Conservation (phyloP, 2,329 filamentous ascomycete species). For the Tolypocladium guangdongense region DNA sequence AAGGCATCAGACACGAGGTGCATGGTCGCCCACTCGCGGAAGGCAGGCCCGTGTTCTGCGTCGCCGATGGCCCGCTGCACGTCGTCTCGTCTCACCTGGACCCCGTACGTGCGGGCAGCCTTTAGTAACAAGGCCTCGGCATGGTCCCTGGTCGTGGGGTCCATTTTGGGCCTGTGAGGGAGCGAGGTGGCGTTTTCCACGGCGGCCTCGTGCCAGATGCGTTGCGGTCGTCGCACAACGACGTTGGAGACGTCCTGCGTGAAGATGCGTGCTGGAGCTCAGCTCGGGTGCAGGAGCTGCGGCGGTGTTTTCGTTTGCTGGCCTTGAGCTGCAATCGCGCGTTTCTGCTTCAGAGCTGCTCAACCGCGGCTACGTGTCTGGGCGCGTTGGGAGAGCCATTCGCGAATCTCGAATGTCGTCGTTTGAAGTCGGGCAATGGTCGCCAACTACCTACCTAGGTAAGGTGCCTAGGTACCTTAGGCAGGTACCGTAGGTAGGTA, state of each 20-base stretch:
- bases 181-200: slow-evolving; percentile 18
- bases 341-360: background rate
- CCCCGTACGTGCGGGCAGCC: slow-evolving; percentile 19
- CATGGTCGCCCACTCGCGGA: slow-evolving; percentile 36
- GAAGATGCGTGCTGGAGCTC: background rate
- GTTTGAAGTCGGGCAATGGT: too few relatives aligned
- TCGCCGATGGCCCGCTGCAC: slow-evolving; percentile 26
- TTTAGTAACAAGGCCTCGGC: slow-evolving; percentile 23
- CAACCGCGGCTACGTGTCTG: background rate
- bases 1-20: slow-evolving; percentile 41
- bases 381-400: background rate
- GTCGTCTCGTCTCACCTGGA: slow-evolving; percentile 22
- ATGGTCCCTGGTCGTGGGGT: slow-evolving; percentile 13
- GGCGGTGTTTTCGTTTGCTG: too few relatives aligned
- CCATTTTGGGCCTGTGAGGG: slow-evolving; percentile 19
- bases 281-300: too few relatives aligned
- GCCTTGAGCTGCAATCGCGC: background rate
- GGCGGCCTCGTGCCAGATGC: background rate
- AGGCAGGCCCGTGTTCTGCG: slow-evolving; percentile 19
- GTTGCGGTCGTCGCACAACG: slow-evolving; percentile 10
- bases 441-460: too few relatives aligned
- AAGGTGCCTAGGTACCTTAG: too few relatives aligned
- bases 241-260: background rate
- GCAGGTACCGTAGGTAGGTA: too few relatives aligned
- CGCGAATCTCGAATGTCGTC: background rate